Evolutionary conservation across 345 rosid species (phyloP).

Genomic region (Lepidium africanum): DNA sequence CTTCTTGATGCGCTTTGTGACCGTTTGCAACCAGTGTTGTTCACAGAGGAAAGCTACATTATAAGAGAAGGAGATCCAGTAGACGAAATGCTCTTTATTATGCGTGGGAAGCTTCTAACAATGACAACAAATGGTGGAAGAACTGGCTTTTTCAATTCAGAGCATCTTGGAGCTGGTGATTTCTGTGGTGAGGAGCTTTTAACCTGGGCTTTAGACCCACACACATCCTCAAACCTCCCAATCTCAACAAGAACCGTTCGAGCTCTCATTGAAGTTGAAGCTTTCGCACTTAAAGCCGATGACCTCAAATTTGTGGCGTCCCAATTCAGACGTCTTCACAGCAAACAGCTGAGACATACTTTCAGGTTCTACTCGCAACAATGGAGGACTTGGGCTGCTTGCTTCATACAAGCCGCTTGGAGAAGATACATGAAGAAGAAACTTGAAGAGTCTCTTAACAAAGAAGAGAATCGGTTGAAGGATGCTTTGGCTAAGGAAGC

Average conservation of each 20-base stretch:
- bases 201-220: conserved; percentile 92
- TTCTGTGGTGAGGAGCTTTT: conserved; percentile 93
- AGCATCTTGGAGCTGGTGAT: conserved; percentile 69
- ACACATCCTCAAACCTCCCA: conserved; percentile 71
- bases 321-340: conserved; percentile 78
- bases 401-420: conserved; percentile 90
- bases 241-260: conserved; percentile 77
- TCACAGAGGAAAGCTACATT: conserved; percentile 79
- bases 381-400: conserved; percentile 96
- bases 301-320: conserved; percentile 83
- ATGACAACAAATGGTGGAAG: conserved; percentile 76
- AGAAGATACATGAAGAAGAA: conserved; percentile 66
- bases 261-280: conserved; percentile 75
- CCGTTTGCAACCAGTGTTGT: conserved; percentile 71
- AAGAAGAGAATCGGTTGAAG: conserved; percentile 68
- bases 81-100: conserved; percentile 86
- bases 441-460: conserved; percentile 53
- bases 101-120: conserved; percentile 80
- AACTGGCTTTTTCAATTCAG: conserved; percentile 73
- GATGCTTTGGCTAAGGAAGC: conserved; percentile 63
- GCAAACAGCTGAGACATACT: conserved; percentile 80
- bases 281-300: conserved; percentile 74
- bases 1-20: conserved; percentile 85
- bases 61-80: conserved; percentile 89
- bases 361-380: conserved; percentile 82